Conservation (phyloP, 108 stramenopile genomes). For the Thalassiosira profunda region DNA sequence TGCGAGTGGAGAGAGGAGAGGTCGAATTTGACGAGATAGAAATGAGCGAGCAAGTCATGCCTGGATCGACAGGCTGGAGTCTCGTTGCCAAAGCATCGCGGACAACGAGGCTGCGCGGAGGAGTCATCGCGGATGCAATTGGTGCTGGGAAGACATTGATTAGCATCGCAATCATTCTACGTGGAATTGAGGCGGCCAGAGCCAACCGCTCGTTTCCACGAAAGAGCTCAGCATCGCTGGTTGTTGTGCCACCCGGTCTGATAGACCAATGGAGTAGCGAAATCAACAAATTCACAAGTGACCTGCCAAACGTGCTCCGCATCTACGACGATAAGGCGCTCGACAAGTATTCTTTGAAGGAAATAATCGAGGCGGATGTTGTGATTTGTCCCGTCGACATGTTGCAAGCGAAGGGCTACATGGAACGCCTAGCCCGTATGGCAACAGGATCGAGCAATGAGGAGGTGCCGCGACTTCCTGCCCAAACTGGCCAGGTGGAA, state of each 20-base stretch:
- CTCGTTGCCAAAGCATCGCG: conserved; percentile 62
- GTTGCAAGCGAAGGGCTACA: conserved; percentile 56
- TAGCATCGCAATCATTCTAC: conserved; percentile 74
- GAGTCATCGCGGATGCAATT: conserved; percentile 86
- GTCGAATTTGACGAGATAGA: conserved; percentile 65
- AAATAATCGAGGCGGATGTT: conserved; percentile 66
- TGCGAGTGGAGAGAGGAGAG: conserved; percentile 56
- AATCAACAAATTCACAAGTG: conserved; percentile 60
- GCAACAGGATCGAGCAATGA: conserved; percentile 19
- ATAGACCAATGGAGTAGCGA: conserved; percentile 79
- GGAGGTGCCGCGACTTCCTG: conserved; percentile 51
- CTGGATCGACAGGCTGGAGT: conserved; percentile 67
- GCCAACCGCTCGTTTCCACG: conserved; percentile 16
- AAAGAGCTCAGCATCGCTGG: conserved; percentile 64
- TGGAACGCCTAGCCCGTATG: conserved; percentile 41
- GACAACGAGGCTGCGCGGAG: conserved; percentile 54
- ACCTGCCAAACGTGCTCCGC: conserved; percentile 47
- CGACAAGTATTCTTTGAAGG: conserved; percentile 37
- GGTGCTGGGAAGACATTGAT: conserved; percentile 86
- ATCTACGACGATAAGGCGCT: conserved; percentile 54
- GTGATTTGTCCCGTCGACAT: conserved; percentile 71
- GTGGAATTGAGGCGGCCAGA: conserved; percentile 53
- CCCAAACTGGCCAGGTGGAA: conserved; percentile 46
- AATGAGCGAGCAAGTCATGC: conserved; percentile 63
- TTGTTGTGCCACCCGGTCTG: conserved; percentile 79